Evolutionary conservation across 345 rosid genomes (phyloP).

Genomic region (Limnanthes douglasii): DNA sequence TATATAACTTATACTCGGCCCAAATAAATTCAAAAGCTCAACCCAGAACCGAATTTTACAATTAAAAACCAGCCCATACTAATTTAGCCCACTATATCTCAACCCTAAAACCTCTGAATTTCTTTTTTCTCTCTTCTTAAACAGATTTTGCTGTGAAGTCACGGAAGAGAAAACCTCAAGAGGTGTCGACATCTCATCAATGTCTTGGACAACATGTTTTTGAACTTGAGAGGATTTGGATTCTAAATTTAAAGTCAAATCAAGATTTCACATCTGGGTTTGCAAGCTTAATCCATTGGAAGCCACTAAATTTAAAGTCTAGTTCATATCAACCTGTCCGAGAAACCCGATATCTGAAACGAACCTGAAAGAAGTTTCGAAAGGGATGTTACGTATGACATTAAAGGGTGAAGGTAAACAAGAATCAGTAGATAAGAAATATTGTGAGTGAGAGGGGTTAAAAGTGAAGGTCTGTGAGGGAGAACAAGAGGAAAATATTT

Average conservation of each 20-base stretch:
- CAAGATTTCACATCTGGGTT: conserved; percentile 16
- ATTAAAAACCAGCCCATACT: no score
- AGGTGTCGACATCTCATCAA: conserved; percentile 31
- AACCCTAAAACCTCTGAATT: conserved; percentile 32
- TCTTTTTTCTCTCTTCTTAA: conserved; percentile 56
- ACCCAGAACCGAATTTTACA: no score
- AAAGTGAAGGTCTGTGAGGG: conserved; percentile 35
- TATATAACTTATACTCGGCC: no score
- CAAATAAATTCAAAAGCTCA: no score
- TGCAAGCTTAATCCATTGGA: conserved; percentile 8
- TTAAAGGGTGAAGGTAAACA: conserved; percentile 26
- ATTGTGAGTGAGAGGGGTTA: conserved; percentile 29
- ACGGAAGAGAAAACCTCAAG: conserved; percentile 34
- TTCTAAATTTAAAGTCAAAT: conserved; percentile 17
- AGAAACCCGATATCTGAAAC: conserved; percentile 27
- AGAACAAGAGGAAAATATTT: conserved; percentile 44
- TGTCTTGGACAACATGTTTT: conserved; percentile 13
- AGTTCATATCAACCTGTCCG: conserved; percentile 23
- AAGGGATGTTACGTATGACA: conserved; percentile 16
- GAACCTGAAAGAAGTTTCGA: conserved; percentile 36
- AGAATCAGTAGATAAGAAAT: conserved; percentile 29
- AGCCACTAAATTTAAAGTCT: conserved; percentile 20
- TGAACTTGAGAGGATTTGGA: conserved; percentile 12
- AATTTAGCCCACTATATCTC: conserved; percentile 15
- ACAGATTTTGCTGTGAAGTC: conserved; percentile 46